A percentile compares a stretch with the other conserved stretches of the same genome.
phyloP scores from a whole-genome alignment of 768 basidiomycete species.

The Hemileccinum impolitum region DNA sequence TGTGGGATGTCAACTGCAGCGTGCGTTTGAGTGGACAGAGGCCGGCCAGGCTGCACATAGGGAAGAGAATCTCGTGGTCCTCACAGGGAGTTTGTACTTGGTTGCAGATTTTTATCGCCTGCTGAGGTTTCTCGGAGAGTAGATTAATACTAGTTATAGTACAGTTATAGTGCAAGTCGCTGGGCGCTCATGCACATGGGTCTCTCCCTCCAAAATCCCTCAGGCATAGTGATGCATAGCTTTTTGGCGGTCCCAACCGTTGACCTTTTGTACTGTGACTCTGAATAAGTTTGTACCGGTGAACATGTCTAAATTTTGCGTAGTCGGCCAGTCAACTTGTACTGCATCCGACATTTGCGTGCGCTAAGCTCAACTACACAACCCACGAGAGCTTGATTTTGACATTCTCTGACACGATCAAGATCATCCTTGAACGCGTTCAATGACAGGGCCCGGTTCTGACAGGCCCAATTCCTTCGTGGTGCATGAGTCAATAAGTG shows the following conservation, averaged over 20 bases:
- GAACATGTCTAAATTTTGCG: not conserved
- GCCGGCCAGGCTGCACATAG: conserved; percentile 1
- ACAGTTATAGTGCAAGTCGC: too few species aligned
- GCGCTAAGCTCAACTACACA: not conserved
- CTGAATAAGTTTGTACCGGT: too few species aligned
- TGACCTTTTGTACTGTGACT: too few species aligned
- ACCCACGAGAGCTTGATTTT: not conserved
- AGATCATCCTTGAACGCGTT: conserved; percentile 5
- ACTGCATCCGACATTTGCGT: not conserved
- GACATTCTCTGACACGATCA: conserved; percentile 13
- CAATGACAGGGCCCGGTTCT: conserved; percentile 8
- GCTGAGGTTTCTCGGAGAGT: conserved; percentile 12
- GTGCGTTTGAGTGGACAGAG: conserved; percentile 51
- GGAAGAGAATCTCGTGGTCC: conserved; percentile 51
- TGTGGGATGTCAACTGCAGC: conserved; percentile 35
- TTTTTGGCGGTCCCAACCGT: too few species aligned
- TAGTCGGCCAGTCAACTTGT: not conserved
- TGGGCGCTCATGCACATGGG: too few species aligned
- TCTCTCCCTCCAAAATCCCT: too few species aligned
- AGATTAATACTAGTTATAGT: too few species aligned
- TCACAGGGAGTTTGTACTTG: conserved; percentile 92
- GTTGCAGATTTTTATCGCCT: conserved; percentile 89
- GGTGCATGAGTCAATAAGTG: conserved; percentile 9
- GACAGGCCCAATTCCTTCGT: conserved; percentile 10
- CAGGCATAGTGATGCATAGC: too few species aligned